Evolutionary conservation across 768 basidiomycete species (phyloP), one percentile per base, ranked within the genome.

Genomic region (Collybia sordida): DNA sequence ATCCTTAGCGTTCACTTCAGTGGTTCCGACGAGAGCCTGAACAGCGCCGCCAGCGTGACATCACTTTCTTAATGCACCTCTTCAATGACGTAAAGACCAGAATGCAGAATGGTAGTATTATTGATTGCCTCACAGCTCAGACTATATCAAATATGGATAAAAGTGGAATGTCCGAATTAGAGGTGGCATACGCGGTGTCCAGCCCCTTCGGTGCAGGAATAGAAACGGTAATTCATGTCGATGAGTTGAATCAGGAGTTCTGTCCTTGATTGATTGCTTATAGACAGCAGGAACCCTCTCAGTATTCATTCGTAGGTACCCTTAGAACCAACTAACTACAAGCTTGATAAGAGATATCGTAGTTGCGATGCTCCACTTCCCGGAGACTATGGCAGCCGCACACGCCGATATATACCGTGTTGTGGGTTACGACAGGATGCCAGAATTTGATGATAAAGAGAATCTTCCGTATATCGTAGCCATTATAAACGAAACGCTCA

Each of bases 171-270:
- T 56, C 57, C 3, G 74, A 74, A 27, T 46, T 77, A 11, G 73
- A 78, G 37, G 55, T 79, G 7, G 76, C 74, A 11, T 78, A 78
- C 56, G 63, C 72, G 2, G 64, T 74, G 18, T 73, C 69, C 6
- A 68, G 71, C 44, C 73, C 77, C 0, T 78, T 78, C 51, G 74
- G 72, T 2, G 77, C 77, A 21, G 77, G 75, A 0, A 74, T 73
- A 15, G 75, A 77, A 42, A 75, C 74, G 39, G 73, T 73, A 23
- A 39, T 61, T 58, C n/a, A 27, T 27, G 35, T 27, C 22, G 7
- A 31, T 31, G n/a, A n/a, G n/a, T 4, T 31, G 14, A 31, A 31
- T 14, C 14, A 14, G 14, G 3, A 12, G 11, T 6, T 31, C 5
- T 31, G 3, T 31, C 3, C 14, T 31, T 6, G 14, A 31, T 31